Evolutionary conservation across 1,284 basidiomycete species (phyloP).

Genomic region (Leccinum huronense): DNA sequence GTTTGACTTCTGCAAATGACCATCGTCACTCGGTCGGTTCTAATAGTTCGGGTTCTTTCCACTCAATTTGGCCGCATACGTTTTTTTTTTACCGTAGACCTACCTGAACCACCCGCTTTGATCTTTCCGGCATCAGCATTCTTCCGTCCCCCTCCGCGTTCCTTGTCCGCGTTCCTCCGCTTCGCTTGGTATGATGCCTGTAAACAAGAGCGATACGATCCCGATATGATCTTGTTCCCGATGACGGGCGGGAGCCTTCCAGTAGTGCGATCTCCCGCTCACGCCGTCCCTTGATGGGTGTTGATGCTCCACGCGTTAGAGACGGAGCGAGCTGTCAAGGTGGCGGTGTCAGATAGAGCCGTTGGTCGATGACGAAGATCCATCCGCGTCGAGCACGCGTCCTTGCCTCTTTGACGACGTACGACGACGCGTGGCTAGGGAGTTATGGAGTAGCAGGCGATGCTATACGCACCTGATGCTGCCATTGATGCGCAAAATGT

Average conservation of each 20-base stretch:
- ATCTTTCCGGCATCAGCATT: conserved; percentile 11
- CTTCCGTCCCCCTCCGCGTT: conserved; percentile 10
- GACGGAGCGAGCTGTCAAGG: neutral
- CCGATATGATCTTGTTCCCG: conserved; percentile 6
- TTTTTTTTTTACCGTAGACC: conserved; percentile 1
- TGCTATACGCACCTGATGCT: conserved; percentile 4
- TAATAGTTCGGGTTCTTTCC: neutral
- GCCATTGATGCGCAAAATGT: neutral
- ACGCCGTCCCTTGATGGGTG: conserved; percentile 10
- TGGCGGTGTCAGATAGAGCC: neutral
- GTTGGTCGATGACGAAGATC: conserved; percentile 4
- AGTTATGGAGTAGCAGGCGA: neutral
- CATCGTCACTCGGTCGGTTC: neutral
- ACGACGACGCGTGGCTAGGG: neutral
- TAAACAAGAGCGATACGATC: conserved; percentile 6
- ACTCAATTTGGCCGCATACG: neutral
- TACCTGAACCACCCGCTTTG: conserved; percentile 13
- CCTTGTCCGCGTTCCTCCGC: conserved; percentile 11
- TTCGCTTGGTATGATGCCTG: neutral
- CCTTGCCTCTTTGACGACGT: conserved; percentile 14
- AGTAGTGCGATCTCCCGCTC: conserved; percentile 12
- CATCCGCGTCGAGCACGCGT: conserved; percentile 14
- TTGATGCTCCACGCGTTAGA: conserved; percentile 11
- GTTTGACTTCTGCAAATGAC: neutral
- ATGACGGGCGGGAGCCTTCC: conserved; percentile 11